Evolutionary conservation across 129 eudicot genomes (phyloP).

Genomic region (Artemisia annua): DNA sequence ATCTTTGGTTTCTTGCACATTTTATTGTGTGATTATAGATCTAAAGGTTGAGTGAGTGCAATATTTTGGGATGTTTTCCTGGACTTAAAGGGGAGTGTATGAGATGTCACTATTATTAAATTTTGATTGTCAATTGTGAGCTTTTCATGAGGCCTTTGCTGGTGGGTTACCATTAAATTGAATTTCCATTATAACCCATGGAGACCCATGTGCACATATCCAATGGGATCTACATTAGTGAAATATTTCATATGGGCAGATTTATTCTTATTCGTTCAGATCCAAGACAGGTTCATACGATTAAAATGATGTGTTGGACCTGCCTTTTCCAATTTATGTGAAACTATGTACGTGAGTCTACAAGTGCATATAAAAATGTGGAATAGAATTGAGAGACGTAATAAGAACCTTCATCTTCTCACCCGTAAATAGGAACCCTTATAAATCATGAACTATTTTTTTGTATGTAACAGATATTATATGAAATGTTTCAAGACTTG

Average conservation of each 20-base stretch:
- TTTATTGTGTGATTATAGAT: neutral
- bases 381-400: too few relatives aligned
- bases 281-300: neutral
- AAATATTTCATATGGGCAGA: neutral
- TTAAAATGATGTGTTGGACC: neutral
- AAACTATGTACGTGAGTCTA: too few relatives aligned
- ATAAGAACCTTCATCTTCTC: too few relatives aligned
- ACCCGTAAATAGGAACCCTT: too few relatives aligned
- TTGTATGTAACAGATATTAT: too few relatives aligned
- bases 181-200: conserved; percentile 10
- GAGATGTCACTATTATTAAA: neutral
- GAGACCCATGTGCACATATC: neutral
- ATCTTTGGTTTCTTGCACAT: too few relatives aligned
- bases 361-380: too few relatives aligned
- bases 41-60: conserved; percentile 5
- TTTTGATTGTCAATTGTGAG: neutral
- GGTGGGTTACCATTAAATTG: conserved; percentile 8
- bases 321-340: neutral
- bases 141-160: neutral
- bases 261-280: neutral
- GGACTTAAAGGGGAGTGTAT: neutral
- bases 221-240: neutral
- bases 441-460: too few relatives aligned
- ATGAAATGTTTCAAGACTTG: too few relatives aligned
- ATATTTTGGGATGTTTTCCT: neutral